Conservation (phyloP, 2,329 filamentous ascomycete species). For the Scedosporium apiospermum region DNA sequence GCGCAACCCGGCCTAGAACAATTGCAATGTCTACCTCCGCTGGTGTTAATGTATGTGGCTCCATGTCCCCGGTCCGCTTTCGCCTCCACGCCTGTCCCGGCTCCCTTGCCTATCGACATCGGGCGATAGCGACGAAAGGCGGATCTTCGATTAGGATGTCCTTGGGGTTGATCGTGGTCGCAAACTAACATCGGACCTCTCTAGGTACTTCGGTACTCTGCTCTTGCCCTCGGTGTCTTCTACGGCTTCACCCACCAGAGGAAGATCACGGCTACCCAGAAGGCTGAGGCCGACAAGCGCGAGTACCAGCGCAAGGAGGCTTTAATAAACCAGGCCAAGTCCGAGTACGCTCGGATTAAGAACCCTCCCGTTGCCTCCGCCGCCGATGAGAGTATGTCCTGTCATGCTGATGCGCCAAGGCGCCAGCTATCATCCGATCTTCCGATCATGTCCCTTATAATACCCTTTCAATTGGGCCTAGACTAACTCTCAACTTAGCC, state of each 20-base stretch:
- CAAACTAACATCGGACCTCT: slow-evolving; percentile 7
- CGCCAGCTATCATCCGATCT: neutral
- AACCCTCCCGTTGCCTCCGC: slow-evolving; percentile 33
- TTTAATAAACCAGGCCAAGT: slow-evolving; percentile 88
- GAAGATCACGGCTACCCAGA: slow-evolving; percentile 63
- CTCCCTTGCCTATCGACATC: neutral
- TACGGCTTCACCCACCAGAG: slow-evolving; percentile 95
- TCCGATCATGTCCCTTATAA: neutral
- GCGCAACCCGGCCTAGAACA: neutral
- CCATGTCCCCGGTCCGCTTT: neutral
- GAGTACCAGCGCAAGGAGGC: slow-evolving; percentile 87
- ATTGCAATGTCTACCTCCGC: slow-evolving; percentile 6
- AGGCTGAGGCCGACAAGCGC: slow-evolving; percentile 59
- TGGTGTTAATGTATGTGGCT: slow-evolving; percentile 7
- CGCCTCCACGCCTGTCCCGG: neutral
- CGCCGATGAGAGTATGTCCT: slow-evolving; percentile 16
- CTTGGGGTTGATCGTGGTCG: neutral
- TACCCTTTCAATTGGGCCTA: neutral
- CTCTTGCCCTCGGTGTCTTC: slow-evolving; percentile 81
- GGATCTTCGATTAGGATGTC: neutral
- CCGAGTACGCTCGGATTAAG: slow-evolving; percentile 73
- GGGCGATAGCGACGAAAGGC: neutral
- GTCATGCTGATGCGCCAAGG: neutral
- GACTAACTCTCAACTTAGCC: neutral
- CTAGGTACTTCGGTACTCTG: slow-evolving; percentile 95